Evolutionary conservation across 2,329 filamentous ascomycete genomes (phyloP), one percentile per base, ranked within the genome.

Genomic region (Hymenoscyphus fructigenus): DNA sequence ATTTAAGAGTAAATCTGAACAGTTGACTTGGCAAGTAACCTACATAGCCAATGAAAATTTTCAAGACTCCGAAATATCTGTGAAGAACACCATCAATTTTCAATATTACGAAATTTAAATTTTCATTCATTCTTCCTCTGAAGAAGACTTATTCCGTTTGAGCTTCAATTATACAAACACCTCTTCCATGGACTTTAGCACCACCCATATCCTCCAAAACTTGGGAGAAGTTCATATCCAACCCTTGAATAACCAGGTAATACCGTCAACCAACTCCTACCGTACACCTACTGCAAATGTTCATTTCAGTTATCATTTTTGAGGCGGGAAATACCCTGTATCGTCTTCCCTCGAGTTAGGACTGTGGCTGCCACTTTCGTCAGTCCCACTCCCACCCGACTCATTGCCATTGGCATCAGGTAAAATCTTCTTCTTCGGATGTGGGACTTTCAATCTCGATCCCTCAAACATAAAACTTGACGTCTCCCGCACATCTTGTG

Each of bases 391-490:
- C 71, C 65, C 79, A 73, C 66, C 75, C 41, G 74, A 74, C 26
- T 69, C 70, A n/a, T 76, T 76, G 2, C 44, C 44, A 23, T 23
- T 50, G 17, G 44, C 68, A 34, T 53, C 64, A 5, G 50, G 57
- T 32, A 64, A 56, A 29, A 62, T 36, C 58, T 34, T 36, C 32
- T 61, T 69, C 7, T 32, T 61, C 55, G 63, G 60, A 28, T 60
- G 61, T 17, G 71, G 70, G 44, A 73, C 72, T 59, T 76, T 76
- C 56, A 77, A 61, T 58, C 74, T 73, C 29, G 76, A 71, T 26
- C 76, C 75, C 64, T 78, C 74, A 67, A 78, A 79, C 70, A 79
- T 74, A 66, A 79, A 79, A 64, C 77, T 78, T 23, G 70, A 73
- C 15, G 65, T 69, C 55, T 72, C 73, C 44, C 73, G 72, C 50